A percentile compares a stretch with the other conserved stretches of the same genome.
phyloP scores from a whole-genome alignment of 169 alveolate species.

The Eimeria praecox region DNA sequence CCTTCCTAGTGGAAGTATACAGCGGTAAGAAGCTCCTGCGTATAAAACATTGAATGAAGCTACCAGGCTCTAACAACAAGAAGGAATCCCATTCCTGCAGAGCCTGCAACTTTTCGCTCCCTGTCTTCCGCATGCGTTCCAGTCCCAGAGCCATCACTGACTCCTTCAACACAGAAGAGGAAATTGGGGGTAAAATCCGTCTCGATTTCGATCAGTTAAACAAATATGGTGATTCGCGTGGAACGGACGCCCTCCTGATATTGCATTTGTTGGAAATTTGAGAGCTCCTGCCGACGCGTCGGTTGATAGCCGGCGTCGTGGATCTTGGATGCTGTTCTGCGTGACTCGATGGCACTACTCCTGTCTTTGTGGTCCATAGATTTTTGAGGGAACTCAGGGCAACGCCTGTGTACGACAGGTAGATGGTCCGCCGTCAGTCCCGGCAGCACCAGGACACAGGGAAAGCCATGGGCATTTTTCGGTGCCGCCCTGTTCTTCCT shows the following conservation, averaged over 20 bases:
- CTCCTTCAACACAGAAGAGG: background rate
- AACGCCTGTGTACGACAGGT: constrained; percentile 29
- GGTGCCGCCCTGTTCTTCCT: constrained; percentile 11
- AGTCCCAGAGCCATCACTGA: constrained; percentile 20
- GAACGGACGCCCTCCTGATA: background rate
- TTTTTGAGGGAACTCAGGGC: background rate
- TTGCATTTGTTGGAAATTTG: background rate
- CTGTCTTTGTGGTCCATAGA: background rate
- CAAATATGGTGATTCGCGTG: background rate
- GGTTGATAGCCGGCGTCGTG: background rate
- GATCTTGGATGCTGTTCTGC: constrained; percentile 13
- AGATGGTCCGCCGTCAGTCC: constrained; percentile 45
- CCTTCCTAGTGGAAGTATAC: background rate
- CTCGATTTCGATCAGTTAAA: background rate
- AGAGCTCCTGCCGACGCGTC: background rate
- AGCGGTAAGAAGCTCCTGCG: background rate
- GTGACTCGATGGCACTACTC: background rate
- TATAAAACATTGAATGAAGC: background rate
- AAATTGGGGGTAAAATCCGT: background rate
- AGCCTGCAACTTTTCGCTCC: background rate
- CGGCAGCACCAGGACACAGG: constrained; percentile 28
- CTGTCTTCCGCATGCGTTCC: constrained; percentile 30
- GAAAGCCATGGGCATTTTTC: constrained; percentile 31
- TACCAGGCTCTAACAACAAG: background rate
- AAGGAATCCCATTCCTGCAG: background rate